A percentile compares a stretch with the other conserved stretches of the same genome.
These are phyloP conservation scores for Rhizoclosmatium sp. DNA, from an alignment of 192 early-diverging fungal genomes.

Conservation along the genomic window DNA sequence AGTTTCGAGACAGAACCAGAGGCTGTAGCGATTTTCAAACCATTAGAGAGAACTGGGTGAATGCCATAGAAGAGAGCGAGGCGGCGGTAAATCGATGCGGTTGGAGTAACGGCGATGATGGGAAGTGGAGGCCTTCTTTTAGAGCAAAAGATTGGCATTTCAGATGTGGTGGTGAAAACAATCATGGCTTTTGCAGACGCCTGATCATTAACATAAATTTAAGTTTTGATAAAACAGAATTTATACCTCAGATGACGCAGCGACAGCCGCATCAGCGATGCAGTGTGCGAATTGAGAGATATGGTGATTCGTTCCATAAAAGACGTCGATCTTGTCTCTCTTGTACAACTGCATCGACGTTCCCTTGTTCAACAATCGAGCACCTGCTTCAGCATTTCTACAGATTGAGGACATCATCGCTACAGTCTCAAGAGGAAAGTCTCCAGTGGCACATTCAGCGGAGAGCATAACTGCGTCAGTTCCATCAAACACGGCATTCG, in stretches of 20 bases:
- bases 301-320: constrained; percentile 24
- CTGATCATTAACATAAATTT: constrained; percentile 13
- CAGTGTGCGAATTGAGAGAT: constrained; percentile 54
- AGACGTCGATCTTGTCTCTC: constrained; percentile 16
- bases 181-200: constrained; percentile 54
- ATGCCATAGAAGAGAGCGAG: constrained; percentile 52
- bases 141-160: constrained; percentile 51
- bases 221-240: constrained; percentile 21
- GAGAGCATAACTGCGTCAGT: constrained; percentile 65
- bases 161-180: constrained; percentile 51
- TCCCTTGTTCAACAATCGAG: constrained; percentile 36
- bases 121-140: constrained; percentile 55
- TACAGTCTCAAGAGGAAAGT: constrained; percentile 62
- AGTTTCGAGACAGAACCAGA: background rate
- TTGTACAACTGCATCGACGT: constrained; percentile 21
- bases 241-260: constrained; percentile 52
- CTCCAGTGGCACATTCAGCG: constrained; percentile 61
- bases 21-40: constrained; percentile 23
- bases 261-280: constrained; percentile 64
- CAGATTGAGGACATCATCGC: constrained; percentile 61
- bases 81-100: constrained; percentile 47
- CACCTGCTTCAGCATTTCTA: constrained; percentile 51
- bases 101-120: constrained; percentile 60
- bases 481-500: constrained; percentile 67
- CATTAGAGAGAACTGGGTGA: constrained; percentile 49